These are phyloP conservation scores for Aspergillus sclerotioniger DNA, from an alignment of 495 filamentous ascomycete genomes.

Conservation along the genomic window DNA sequence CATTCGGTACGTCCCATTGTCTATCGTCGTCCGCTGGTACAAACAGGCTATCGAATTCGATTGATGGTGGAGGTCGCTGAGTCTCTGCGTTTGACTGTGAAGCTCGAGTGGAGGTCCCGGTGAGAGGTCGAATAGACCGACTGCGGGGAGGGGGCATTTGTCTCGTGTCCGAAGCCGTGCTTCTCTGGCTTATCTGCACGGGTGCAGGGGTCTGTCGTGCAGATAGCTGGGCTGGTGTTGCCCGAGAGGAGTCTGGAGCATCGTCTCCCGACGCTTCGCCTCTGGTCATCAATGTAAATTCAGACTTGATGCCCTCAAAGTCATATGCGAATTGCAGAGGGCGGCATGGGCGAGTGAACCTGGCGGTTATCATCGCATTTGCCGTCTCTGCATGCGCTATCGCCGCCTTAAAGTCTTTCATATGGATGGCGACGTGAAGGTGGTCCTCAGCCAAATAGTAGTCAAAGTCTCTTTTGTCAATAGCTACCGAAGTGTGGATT, in stretches of 20 bases:
- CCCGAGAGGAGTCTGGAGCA: conserved; percentile 29
- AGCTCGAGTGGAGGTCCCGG: conserved; percentile 30
- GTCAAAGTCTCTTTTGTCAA: conserved; percentile 85
- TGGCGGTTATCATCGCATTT: conserved; percentile 66
- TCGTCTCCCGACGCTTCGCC: conserved; percentile 64
- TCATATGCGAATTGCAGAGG: conserved; percentile 83
- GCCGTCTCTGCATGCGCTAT: conserved; percentile 79
- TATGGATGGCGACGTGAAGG: conserved; percentile 81
- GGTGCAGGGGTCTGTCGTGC: conserved; percentile 32
- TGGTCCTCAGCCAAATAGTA: conserved; percentile 73
- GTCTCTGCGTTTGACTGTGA: conserved; percentile 24
- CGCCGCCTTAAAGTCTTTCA: conserved; percentile 94
- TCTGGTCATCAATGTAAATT: conserved; percentile 93
- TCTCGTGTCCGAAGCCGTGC: conserved; percentile 8
- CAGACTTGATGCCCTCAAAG: conserved; percentile 69
- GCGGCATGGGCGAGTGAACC: conserved; percentile 74
- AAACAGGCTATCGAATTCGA: conserved; percentile 74
- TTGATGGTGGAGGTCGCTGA: conserved; percentile 57
- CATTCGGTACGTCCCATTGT: conserved; percentile 77
- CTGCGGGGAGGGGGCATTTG: conserved; percentile 27
- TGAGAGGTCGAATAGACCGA: conserved; percentile 36
- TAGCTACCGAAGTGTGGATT: conserved; percentile 84
- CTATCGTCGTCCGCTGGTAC: conserved; percentile 70
- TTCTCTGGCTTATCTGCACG: conserved; percentile 18
- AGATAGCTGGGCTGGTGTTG: conserved; percentile 33